A percentile compares a stretch with the other conserved stretches of the same genome.
Conservation (phyloP, 257 asterid species). For the Scutellaria barbata region DNA sequence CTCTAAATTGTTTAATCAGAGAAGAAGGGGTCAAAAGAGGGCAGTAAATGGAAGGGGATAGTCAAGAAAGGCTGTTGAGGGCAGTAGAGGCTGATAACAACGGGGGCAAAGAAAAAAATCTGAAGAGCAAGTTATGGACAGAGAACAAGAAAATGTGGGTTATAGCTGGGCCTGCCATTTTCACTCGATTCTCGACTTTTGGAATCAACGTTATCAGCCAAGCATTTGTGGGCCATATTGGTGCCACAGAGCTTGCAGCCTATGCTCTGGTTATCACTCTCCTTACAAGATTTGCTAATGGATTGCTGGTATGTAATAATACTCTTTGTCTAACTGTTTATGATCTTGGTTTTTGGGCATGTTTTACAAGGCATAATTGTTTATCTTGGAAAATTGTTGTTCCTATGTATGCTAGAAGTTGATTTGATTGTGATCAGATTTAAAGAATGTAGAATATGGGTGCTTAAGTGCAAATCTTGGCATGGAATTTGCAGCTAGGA, state of each 20-base stretch:
- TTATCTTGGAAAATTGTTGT: no score
- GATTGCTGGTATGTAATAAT: slow-evolving; percentile 51
- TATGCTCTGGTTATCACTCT: slow-evolving; percentile 61
- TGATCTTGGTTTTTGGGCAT: not conserved
- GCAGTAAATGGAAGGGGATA: slow-evolving; percentile 40
- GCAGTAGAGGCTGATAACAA: not conserved
- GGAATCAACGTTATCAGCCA: slow-evolving; percentile 64
- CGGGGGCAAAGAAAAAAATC: slow-evolving; percentile 30
- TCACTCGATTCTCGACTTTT: slow-evolving; percentile 54
- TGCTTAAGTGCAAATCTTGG: not conserved
- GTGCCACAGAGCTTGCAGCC: slow-evolving; percentile 68
- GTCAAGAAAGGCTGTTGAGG: slow-evolving; percentile 30
- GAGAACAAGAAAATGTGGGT: slow-evolving; percentile 75
- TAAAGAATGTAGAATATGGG: no score
- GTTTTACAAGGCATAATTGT: no score
- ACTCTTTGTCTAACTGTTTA: not conserved
- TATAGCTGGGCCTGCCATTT: slow-evolving; percentile 68
- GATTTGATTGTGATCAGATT: no score
- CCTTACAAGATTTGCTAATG: slow-evolving; percentile 56
- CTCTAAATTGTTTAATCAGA: not conserved
- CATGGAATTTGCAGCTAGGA: slow-evolving; percentile 57
- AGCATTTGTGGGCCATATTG: slow-evolving; percentile 72
- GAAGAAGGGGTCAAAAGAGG: not conserved
- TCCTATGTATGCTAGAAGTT: no score
- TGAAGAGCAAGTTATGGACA: slow-evolving; percentile 38